A percentile compares a stretch with the other conserved stretches of the same genome.
Evolutionary conservation across 1,284 basidiomycete genomes (phyloP).

Genomic region (Cronartium quercuum): DNA sequence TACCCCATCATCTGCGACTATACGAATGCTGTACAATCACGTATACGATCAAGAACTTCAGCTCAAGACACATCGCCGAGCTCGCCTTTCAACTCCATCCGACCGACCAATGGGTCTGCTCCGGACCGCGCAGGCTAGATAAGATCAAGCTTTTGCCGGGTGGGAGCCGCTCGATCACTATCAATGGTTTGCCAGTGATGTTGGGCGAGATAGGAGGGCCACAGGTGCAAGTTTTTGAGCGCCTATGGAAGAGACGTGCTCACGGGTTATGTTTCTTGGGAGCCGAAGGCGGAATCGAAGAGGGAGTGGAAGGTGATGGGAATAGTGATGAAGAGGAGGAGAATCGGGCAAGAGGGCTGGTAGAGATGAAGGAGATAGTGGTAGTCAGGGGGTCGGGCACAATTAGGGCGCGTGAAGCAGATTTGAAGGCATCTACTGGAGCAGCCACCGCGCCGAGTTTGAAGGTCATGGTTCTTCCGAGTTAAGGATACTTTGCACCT

Average conservation of each 20-base stretch:
- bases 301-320: background rate
- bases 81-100: background rate
- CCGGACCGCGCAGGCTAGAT: background rate
- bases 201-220: background rate
- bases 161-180: background rate
- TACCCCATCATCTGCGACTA: background rate
- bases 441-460: too few species aligned
- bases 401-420: too few species aligned
- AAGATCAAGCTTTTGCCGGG: background rate
- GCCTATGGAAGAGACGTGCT: background rate
- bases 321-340: background rate
- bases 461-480: too few species aligned
- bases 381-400: too few species aligned
- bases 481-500: too few species aligned
- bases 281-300: background rate
- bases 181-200: background rate
- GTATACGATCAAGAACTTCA: background rate
- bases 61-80: background rate
- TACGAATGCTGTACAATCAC: background rate
- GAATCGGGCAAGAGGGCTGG: background rate
- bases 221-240: background rate
- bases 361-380: background rate
- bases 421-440: too few species aligned
- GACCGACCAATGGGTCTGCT: background rate
- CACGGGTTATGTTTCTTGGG: background rate